A percentile compares a stretch with the other conserved stretches of the same genome.
phyloP scores from a whole-genome alignment of 1,284 basidiomycete genomes.

The Ceratobasidium sp. region DNA sequence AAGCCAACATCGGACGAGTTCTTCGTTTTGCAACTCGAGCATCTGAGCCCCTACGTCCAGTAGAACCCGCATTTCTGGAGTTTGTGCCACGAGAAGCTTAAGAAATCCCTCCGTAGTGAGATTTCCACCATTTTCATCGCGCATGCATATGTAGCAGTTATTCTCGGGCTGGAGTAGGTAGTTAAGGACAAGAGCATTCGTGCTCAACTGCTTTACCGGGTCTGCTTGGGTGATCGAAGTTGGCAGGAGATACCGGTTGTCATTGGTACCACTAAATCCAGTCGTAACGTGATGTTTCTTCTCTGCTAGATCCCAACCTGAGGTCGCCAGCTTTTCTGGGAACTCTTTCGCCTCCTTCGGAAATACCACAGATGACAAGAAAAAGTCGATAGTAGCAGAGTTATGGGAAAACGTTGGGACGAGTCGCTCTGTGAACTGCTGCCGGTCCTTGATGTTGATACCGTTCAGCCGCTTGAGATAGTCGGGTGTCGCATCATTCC shows the following conservation, averaged over 20 bases:
- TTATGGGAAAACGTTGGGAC: slow-evolving; percentile 54
- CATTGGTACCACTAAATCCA: slow-evolving; percentile 65
- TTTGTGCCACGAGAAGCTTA: too few species aligned
- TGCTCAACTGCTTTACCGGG: slow-evolving; percentile 53
- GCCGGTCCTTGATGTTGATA: slow-evolving; percentile 55
- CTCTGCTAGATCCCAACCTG: slow-evolving; percentile 61
- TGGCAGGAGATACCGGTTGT: slow-evolving; percentile 58
- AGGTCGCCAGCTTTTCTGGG: slow-evolving; percentile 56
- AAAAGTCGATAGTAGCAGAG: slow-evolving; percentile 58
- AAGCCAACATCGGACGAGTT: too few species aligned
- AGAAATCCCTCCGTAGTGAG: too few species aligned
- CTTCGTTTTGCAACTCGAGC: too few species aligned
- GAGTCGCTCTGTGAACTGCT: slow-evolving; percentile 50
- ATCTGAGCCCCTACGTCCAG: too few species aligned
- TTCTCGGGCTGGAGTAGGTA: too few species aligned
- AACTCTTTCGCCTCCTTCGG: slow-evolving; percentile 60
- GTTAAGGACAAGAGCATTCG: slow-evolving; percentile 59
- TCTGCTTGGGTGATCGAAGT: slow-evolving; percentile 56
- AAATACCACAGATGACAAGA: slow-evolving; percentile 57
- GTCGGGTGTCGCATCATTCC: slow-evolving; percentile 47
- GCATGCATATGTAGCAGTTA: too few species aligned
- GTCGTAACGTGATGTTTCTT: slow-evolving; percentile 52
- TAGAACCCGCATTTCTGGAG: too few species aligned
- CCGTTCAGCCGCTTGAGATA: slow-evolving; percentile 50
- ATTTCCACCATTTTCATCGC: too few species aligned